phyloP scores from a whole-genome alignment of 2,329 filamentous ascomycete genomes.

The Fusarium metavorans region DNA sequence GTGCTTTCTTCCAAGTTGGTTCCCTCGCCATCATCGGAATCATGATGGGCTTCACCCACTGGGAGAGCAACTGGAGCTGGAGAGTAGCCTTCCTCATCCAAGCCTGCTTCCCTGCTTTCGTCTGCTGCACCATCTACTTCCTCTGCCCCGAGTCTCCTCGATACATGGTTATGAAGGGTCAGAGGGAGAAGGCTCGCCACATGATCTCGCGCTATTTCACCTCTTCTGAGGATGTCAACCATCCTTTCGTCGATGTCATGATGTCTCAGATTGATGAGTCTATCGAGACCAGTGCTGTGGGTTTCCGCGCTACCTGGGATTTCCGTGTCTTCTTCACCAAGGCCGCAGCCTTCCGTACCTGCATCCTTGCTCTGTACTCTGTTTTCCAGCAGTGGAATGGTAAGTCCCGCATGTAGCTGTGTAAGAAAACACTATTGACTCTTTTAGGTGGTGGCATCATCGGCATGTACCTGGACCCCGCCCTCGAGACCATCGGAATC shows the following conservation, averaged over 20 bases:
- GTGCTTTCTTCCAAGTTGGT: slow-evolving; percentile 41
- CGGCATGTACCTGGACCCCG: slow-evolving; percentile 35
- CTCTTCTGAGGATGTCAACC: slow-evolving; percentile 30
- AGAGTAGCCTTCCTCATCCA: slow-evolving; percentile 37
- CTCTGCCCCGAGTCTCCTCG: slow-evolving; percentile 40
- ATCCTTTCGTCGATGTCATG: slow-evolving; percentile 34
- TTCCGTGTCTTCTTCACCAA: slow-evolving; percentile 41
- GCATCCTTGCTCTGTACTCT: slow-evolving; percentile 32
- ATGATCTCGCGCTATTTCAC: slow-evolving; percentile 37
- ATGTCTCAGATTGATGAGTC: slow-evolving; percentile 40
- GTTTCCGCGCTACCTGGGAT: slow-evolving; percentile 32
- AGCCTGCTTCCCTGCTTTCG: slow-evolving; percentile 31
- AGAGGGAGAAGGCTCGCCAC: slow-evolving; percentile 33
- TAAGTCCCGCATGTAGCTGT: neutral
- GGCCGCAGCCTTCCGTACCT: slow-evolving; percentile 24
- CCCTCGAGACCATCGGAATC: slow-evolving; percentile 33
- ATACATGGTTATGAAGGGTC: slow-evolving; percentile 41
- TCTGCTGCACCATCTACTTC: slow-evolving; percentile 37
- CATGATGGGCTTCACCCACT: slow-evolving; percentile 40
- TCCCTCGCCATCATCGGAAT: slow-evolving; percentile 37
- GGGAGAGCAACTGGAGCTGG: slow-evolving; percentile 42
- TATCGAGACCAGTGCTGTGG: slow-evolving; percentile 26
- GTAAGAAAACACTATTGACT: neutral
- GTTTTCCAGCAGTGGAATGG: slow-evolving; percentile 38
- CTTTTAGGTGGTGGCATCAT: slow-evolving; percentile 25